phyloP scores from a whole-genome alignment of 108 stramenopile genomes.

The Conticribra weissflogii region DNA sequence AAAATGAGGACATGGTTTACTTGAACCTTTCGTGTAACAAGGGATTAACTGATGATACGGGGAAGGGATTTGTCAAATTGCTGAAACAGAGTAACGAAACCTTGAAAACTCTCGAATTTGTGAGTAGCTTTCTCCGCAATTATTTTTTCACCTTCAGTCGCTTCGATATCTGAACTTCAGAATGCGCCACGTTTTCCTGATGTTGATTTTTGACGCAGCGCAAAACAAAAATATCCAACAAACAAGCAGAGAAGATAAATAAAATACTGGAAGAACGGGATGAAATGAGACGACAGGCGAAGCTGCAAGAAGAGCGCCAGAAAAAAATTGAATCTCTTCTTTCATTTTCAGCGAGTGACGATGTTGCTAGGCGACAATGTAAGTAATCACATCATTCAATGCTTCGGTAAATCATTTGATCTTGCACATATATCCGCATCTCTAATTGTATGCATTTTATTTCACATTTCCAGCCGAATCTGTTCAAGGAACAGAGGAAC shows the following conservation, averaged over 20 bases:
- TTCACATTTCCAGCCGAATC: no score
- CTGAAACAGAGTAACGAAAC: not conserved
- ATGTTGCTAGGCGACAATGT: not conserved
- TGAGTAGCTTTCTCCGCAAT: not conserved
- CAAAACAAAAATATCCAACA: not conserved
- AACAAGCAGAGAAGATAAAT: not conserved
- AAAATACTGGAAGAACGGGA: conserved; percentile 8
- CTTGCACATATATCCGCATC: no score
- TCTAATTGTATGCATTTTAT: no score
- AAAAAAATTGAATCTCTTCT: conserved; percentile 14
- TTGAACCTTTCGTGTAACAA: conserved; percentile 25
- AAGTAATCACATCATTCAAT: no score
- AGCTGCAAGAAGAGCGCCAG: conserved; percentile 6
- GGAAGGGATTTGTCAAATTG: conserved; percentile 1
- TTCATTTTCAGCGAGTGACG: conserved; percentile 18
- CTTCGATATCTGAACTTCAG: not conserved
- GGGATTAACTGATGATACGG: conserved; percentile 18
- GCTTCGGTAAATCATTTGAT: no score
- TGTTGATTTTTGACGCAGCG: not conserved
- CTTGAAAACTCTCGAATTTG: not conserved
- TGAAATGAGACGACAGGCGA: not conserved
- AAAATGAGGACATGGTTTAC: conserved; percentile 20
- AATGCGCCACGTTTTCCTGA: not conserved
- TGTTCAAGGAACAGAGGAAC: not conserved
- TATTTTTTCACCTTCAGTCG: not conserved